phyloP scores from a whole-genome alignment of 176 grass and related monocot species.

The Puya raimondii region DNA sequence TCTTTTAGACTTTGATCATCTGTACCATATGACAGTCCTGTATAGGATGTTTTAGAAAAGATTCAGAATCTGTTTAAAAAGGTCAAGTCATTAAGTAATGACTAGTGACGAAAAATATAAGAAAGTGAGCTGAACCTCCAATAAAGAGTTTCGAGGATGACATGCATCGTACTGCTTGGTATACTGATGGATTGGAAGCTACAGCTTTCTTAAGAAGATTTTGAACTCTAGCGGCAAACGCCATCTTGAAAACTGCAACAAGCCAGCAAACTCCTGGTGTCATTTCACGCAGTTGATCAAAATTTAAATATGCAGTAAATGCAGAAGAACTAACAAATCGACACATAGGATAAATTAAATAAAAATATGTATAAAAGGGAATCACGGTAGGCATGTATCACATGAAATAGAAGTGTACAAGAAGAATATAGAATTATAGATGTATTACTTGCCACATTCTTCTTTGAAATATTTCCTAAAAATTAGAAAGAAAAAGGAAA shows the following conservation, averaged over 20 bases:
- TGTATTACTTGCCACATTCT: too few relatives aligned
- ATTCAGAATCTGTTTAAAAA: conserved; percentile 7
- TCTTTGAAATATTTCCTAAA: too few relatives aligned
- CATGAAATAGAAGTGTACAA: too few relatives aligned
- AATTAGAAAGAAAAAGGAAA: too few relatives aligned
- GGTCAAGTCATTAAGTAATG: neutral
- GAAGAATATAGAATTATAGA: too few relatives aligned
- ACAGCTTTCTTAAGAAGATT: conserved; percentile 36
- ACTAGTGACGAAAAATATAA: neutral
- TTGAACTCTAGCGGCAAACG: conserved; percentile 52
- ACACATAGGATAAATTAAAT: too few relatives aligned
- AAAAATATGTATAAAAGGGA: too few relatives aligned
- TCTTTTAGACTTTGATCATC: conserved; percentile 65
- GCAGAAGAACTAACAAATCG: neutral
- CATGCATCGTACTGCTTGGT: conserved; percentile 77
- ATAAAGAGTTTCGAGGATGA: conserved; percentile 88
- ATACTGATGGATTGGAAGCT: conserved; percentile 38
- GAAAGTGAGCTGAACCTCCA: conserved; percentile 36
- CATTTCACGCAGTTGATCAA: neutral
- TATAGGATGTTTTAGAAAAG: neutral
- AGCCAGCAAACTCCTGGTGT: neutral
- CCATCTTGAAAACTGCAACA: conserved; percentile 29
- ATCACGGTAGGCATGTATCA: too few relatives aligned
- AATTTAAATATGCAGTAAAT: neutral
- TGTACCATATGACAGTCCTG: conserved; percentile 64